Percentiles rank a stretch among this genome's conserved stretches.
Evolutionary conservation across 139 green algal species (phyloP).

Genomic region (Pycnococcus provasolii): DNA sequence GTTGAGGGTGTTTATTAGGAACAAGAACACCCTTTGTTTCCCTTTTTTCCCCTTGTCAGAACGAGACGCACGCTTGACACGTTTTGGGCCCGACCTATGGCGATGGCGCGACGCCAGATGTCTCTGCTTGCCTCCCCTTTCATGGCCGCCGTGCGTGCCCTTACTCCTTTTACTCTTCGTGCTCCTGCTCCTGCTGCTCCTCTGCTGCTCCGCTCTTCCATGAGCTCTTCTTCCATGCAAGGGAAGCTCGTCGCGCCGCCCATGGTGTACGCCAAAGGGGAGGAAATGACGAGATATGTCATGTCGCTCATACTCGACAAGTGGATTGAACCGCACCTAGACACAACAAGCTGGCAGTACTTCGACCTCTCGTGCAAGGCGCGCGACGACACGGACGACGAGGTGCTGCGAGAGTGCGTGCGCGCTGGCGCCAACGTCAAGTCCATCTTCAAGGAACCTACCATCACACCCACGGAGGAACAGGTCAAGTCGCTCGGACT

Average conservation of each 20-base stretch:
- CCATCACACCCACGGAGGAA: conserved; percentile 29
- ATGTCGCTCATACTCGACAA: conserved; percentile 23
- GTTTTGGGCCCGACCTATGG: no score
- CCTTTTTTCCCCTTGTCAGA: no score
- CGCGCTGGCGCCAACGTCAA: conserved; percentile 16
- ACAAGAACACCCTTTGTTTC: no score
- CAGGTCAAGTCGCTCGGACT: conserved; percentile 28
- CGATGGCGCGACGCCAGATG: no score
- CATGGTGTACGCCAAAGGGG: conserved; percentile 30
- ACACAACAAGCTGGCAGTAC: conserved; percentile 22
- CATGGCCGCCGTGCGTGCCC: no score
- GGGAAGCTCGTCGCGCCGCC: conserved; percentile 19
- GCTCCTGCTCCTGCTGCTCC: no score
- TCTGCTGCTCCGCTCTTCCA: no score
- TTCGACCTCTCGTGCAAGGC: conserved; percentile 26
- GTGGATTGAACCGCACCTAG: conserved; percentile 27
- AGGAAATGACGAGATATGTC: conserved; percentile 31
- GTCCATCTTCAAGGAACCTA: conserved; percentile 34
- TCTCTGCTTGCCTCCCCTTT: no score
- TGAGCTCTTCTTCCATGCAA: no score
- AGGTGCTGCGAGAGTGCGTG: conserved; percentile 26
- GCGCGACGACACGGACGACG: conserved; percentile 25
- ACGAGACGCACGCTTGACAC: no score
- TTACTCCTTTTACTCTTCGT: no score
- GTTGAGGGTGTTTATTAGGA: no score